Conservation (phyloP, 2,329 filamentous ascomycete species). For the Penicillium hesseltinei region DNA sequence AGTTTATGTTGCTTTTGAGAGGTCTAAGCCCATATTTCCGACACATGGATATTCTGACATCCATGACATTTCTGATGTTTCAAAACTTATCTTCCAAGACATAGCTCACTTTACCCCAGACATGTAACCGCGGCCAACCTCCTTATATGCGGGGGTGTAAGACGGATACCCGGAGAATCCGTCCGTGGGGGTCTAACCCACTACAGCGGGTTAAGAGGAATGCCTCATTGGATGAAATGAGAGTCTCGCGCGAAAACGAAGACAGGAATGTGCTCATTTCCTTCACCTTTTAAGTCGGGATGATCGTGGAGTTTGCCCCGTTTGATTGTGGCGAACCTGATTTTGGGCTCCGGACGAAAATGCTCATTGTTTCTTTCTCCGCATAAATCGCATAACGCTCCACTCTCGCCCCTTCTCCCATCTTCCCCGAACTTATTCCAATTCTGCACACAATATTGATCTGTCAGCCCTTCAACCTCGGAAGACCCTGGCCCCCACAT, state of each 20-base stretch:
- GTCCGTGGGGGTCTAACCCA: conserved; percentile 14
- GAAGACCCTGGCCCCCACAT: background rate
- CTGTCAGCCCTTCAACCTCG: background rate
- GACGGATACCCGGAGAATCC: conserved; percentile 21
- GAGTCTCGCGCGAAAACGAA: background rate
- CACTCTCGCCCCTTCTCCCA: conserved; percentile 16
- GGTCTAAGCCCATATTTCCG: background rate
- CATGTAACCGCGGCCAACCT: background rate
- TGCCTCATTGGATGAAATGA: background rate
- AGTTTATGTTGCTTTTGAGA: background rate
- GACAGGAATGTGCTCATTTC: conserved; percentile 1
- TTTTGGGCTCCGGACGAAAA: background rate
- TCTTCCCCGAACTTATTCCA: conserved; percentile 18
- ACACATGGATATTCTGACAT: background rate
- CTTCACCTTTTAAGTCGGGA: background rate
- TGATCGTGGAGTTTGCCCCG: conserved; percentile 11
- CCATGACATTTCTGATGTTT: background rate
- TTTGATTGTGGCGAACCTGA: conserved; percentile 5
- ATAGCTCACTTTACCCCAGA: conserved; percentile 5
- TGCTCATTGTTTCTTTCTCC: conserved; percentile 14
- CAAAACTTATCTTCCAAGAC: background rate
- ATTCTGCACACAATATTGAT: background rate
- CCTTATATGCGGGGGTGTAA: conserved; percentile 11
- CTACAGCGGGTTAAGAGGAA: conserved; percentile 7
- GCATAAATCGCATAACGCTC: conserved; percentile 22